Conservation (phyloP, 768 basidiomycete species). For the Tricholoma furcatifolium region DNA sequence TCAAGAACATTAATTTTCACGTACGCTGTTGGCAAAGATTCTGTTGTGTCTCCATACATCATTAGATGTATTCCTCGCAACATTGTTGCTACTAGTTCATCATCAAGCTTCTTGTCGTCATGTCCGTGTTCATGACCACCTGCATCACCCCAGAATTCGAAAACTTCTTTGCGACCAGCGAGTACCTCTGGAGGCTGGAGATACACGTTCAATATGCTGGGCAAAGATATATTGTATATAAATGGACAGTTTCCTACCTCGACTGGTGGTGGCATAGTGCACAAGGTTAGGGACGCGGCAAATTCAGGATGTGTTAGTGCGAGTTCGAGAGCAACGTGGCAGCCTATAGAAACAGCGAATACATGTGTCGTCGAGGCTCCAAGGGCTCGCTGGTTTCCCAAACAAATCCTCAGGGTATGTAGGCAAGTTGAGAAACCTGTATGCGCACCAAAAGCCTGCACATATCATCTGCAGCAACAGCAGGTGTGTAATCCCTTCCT, state of each 20-base stretch:
- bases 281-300: constrained; percentile 8
- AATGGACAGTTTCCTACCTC: constrained; percentile 6
- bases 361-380: constrained; percentile 1
- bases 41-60: constrained; percentile 1
- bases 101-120: neutral
- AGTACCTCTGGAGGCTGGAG: constrained; percentile 8
- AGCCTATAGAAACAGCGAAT: constrained; percentile 9
- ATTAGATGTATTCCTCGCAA: neutral
- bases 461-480: neutral
- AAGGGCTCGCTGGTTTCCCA: neutral
- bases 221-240: neutral
- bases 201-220: neutral
- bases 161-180: constrained; percentile 9
- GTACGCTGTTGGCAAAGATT: constrained; percentile 1
- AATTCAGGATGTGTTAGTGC: constrained; percentile 3
- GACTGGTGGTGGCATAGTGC: constrained; percentile 1
- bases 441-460: neutral
- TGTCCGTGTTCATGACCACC: neutral
- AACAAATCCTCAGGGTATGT: too few relatives aligned
- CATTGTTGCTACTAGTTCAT: constrained; percentile 13
- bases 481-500: neutral
- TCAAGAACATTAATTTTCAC: neutral
- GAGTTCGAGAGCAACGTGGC: constrained; percentile 8
- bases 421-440: too few relatives aligned
- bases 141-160: constrained; percentile 10